phyloP scores from a whole-genome alignment of 176 grass and related monocot genomes.

The Stipa capillata region DNA sequence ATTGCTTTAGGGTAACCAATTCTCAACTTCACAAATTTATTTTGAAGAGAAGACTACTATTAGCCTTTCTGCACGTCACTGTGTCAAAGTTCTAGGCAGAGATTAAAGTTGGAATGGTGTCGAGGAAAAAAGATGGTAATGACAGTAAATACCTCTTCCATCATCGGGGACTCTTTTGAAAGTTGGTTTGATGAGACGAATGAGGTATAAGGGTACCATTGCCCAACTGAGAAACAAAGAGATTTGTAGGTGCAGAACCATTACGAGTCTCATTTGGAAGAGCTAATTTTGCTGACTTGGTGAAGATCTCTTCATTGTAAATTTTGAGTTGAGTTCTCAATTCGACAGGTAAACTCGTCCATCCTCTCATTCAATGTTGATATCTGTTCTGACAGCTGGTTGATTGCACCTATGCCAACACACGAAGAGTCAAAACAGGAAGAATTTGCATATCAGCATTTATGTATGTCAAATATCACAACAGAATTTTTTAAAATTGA shows the following conservation, averaged over 20 bases:
- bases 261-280: conserved; percentile 73
- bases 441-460: too few relatives aligned
- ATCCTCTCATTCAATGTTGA: conserved; percentile 89
- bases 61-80: neutral
- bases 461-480: too few relatives aligned
- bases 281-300: conserved; percentile 82
- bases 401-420: conserved; percentile 52
- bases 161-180: conserved; percentile 67
- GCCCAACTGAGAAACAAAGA: conserved; percentile 84
- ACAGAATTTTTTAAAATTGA: too few relatives aligned
- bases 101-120: neutral
- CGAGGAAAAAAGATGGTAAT: neutral
- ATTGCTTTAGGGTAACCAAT: neutral
- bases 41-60: neutral
- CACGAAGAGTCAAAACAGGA: too few relatives aligned
- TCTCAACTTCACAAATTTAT: neutral
- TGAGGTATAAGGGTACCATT: conserved; percentile 77
- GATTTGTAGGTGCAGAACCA: conserved; percentile 76
- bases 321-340: conserved; percentile 78
- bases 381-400: conserved; percentile 87
- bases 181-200: conserved; percentile 77
- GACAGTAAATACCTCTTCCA: conserved; percentile 66
- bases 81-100: neutral
- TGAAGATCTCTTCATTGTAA: conserved; percentile 50
- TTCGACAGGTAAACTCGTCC: conserved; percentile 86